Evolutionary conservation across 768 basidiomycete species (phyloP), one percentile per base, ranked within the genome.

Genomic region (Rhodocollybia butyracea): DNA sequence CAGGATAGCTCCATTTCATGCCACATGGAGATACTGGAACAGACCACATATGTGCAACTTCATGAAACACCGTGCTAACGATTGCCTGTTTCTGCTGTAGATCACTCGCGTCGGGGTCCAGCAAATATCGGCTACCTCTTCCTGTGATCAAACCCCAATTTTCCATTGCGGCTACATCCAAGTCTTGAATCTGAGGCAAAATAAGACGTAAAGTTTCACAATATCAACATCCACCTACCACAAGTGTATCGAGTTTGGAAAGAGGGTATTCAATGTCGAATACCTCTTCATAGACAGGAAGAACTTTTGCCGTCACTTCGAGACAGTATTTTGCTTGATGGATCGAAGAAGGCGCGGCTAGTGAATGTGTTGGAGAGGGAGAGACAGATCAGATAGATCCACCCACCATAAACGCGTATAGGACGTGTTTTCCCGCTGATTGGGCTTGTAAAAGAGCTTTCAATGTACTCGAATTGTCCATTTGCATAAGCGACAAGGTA

Each of bases 81-180:
- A 96, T 83, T 17, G 80, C 74, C 68, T 94, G 91, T 77, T 88
- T 90, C 38, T 85, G 87, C 11, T 73, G 72, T 46, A 93, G 70
- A 62, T 91, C 87, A 22, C 81, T 80, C 52, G 81, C 85, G 65
- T 86, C 75, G 17, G 84, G 83, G 66, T 97, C 89, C 58, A 90
- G 77, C 40, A 96, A 72, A 66, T 91, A 89, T 3, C 85, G 88
- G 38, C 76, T 83, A 0, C 93, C 94, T 41, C 94, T 76, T 19
- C 94, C 95, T 13, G 89, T 95, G 66, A 97, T 97, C 55, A 96
- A 73, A 26, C 91, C 92, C 90, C 90, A 94, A 68, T 94, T 94
- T 70, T 97, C 95, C 94, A 95, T 94, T 4, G 89, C 88, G 56
- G 86, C 82, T 76, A 61, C n/a, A 50, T 42, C 51, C 24, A 43